These are phyloP conservation scores for Pseudogymnoascus verrucosus DNA, from an alignment of 2,329 filamentous ascomycete species.

Conservation along the genomic window DNA sequence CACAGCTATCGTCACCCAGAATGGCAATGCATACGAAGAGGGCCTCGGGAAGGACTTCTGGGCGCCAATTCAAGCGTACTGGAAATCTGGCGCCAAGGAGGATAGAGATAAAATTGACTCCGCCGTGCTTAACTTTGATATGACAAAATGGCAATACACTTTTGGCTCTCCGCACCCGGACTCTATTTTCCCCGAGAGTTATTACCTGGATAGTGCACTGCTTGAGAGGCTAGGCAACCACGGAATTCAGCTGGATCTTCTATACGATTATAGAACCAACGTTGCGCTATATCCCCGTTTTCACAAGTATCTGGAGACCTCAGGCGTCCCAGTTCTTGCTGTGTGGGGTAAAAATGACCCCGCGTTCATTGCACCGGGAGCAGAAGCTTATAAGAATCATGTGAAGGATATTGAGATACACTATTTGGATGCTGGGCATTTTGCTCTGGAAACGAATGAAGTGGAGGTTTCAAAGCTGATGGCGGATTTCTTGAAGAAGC, in stretches of 20 bases:
- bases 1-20: slow-evolving; percentile 48
- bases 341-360: slow-evolving; percentile 51
- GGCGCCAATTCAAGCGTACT: slow-evolving; percentile 18
- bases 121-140: slow-evolving; percentile 18
- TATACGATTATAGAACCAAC: slow-evolving; percentile 50
- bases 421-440: slow-evolving; percentile 49
- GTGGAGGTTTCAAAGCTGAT: slow-evolving; percentile 14
- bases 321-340: slow-evolving; percentile 45
- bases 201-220: slow-evolving; percentile 43
- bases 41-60: slow-evolving; percentile 35
- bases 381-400: slow-evolving; percentile 45
- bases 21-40: slow-evolving; percentile 53
- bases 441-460: slow-evolving; percentile 31
- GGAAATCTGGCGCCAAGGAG: slow-evolving; percentile 13
- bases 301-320: slow-evolving; percentile 45
- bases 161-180: not conserved
- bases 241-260: slow-evolving; percentile 47
- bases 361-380: slow-evolving; percentile 43
- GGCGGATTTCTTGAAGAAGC: slow-evolving; percentile 11
- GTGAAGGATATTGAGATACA: slow-evolving; percentile 39
- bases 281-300: slow-evolving; percentile 44
- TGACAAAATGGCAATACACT: slow-evolving; percentile 18
- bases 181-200: not conserved
- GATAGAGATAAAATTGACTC: slow-evolving; percentile 14
- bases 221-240: slow-evolving; percentile 41